phyloP scores from a whole-genome alignment of 2,329 filamentous ascomycete species.

The Lachnellula subtilissima region DNA sequence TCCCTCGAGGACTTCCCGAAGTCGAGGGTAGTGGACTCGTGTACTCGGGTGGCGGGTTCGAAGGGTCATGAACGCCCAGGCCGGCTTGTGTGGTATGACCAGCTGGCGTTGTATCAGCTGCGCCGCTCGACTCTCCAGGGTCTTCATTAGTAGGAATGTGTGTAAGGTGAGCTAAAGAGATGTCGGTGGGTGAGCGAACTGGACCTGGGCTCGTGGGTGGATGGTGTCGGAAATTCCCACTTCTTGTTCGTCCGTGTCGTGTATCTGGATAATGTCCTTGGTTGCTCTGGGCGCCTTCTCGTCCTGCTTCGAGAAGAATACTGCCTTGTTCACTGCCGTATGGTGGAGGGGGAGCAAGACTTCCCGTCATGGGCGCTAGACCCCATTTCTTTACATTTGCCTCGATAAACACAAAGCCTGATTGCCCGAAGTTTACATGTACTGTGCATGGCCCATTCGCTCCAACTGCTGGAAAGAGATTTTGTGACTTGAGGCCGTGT shows the following conservation, averaged over 20 bases:
- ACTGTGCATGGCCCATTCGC: conserved; percentile 89
- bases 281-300: conserved; percentile 48
- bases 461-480: conserved; percentile 96
- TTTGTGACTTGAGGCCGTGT: conserved; percentile 88
- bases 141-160: conserved; percentile 66
- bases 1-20: conserved; percentile 48
- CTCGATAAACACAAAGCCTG: conserved; percentile 98
- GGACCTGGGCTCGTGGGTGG: conserved; percentile 83
- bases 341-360: conserved; percentile 87
- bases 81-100: conserved; percentile 15
- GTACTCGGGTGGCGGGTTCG: conserved; percentile 67
- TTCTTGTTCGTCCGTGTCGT: conserved; percentile 66
- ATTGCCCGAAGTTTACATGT: conserved; percentile 96
- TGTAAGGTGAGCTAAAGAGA: conserved; percentile 83
- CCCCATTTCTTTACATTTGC: conserved; percentile 99
- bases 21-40: conserved; percentile 61
- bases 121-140: conserved; percentile 45
- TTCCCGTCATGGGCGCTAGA: conserved; percentile 90
- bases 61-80: conserved; percentile 40
- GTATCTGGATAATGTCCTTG: conserved; percentile 36
- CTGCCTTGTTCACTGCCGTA: conserved; percentile 97
- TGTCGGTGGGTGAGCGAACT: conserved; percentile 87
- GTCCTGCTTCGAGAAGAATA: conserved; percentile 83
- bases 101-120: conserved; percentile 26
- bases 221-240: conserved; percentile 69